These are phyloP conservation scores for Agrocybe praecox DNA, from an alignment of 768 basidiomycete species.

Conservation along the genomic window DNA sequence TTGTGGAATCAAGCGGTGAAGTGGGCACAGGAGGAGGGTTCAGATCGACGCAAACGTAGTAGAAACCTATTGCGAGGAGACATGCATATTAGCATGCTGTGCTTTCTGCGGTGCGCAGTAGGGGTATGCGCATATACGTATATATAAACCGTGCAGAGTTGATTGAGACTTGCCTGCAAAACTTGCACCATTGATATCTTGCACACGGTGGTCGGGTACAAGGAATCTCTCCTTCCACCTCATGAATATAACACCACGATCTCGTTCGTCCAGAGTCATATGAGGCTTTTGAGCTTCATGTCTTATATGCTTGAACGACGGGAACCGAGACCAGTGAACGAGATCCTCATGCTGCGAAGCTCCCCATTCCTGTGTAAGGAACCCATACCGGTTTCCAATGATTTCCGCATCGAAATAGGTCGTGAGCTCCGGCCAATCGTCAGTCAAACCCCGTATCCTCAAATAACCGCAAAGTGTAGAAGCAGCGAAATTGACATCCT, in stretches of 20 bases:
- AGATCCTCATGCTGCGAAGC: constrained; percentile 91
- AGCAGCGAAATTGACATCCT: constrained; percentile 90
- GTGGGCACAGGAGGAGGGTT: constrained; percentile 57
- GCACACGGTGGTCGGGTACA: constrained; percentile 92
- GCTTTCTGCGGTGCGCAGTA: not conserved
- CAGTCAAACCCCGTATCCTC: constrained; percentile 88
- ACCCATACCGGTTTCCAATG: constrained; percentile 88
- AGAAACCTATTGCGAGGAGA: constrained; percentile 66
- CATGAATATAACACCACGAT: constrained; percentile 88
- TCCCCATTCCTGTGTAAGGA: constrained; percentile 89
- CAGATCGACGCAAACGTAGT: constrained; percentile 94
- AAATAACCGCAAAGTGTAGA: constrained; percentile 92
- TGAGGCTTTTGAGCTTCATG: constrained; percentile 78
- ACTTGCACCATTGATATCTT: constrained; percentile 93
- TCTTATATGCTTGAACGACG: constrained; percentile 82
- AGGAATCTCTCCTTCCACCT: constrained; percentile 97
- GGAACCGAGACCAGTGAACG: constrained; percentile 94
- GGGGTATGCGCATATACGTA: no score
- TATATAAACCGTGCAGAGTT: no score
- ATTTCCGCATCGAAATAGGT: constrained; percentile 98
- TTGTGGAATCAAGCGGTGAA: constrained; percentile 19
- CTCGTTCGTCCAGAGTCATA: constrained; percentile 75
- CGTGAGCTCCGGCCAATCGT: constrained; percentile 94
- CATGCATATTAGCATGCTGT: constrained; percentile 13
- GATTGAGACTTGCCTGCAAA: constrained; percentile 73